A percentile compares a stretch with the other conserved stretches of the same genome.
phyloP scores from a whole-genome alignment of 1,284 basidiomycete species.

The Hypsizygus ulmarius region DNA sequence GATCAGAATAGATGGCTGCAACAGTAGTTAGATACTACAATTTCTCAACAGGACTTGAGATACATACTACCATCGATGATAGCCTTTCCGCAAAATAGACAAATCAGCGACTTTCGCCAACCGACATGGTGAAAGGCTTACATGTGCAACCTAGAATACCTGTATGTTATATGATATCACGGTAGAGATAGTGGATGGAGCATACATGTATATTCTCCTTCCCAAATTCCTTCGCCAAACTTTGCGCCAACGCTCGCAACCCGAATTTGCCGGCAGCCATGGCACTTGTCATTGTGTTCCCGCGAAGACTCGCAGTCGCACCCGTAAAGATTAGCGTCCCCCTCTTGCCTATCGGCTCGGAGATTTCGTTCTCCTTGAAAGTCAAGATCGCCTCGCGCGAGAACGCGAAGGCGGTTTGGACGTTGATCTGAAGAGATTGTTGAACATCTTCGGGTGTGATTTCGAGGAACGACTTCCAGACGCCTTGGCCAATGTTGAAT shows the following conservation, averaged over 20 bases:
- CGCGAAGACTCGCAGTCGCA: conserved; percentile 67
- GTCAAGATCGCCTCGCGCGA: conserved; percentile 58
- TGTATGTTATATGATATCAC: not conserved
- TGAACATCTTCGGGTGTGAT: conserved; percentile 59
- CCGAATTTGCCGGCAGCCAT: conserved; percentile 73
- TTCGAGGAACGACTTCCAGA: conserved; percentile 70
- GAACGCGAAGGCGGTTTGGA: conserved; percentile 68
- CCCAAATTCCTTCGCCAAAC: conserved; percentile 77
- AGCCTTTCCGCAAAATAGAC: conserved; percentile 33
- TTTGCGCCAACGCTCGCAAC: conserved; percentile 66
- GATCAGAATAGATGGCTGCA: conserved; percentile 49
- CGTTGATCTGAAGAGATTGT: conserved; percentile 47
- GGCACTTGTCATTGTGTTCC: conserved; percentile 61
- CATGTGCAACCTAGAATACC: conserved; percentile 52
- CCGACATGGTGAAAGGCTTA: conserved; percentile 32
- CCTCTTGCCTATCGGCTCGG: conserved; percentile 41
- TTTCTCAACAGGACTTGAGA: too few relatives aligned
- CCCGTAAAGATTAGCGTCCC: conserved; percentile 79
- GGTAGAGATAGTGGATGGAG: not conserved
- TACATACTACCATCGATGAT: conserved; percentile 57
- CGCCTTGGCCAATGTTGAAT: conserved; percentile 58
- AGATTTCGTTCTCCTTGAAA: conserved; percentile 60
- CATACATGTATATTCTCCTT: conserved; percentile 75
- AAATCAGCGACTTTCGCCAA: not conserved
- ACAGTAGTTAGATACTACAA: not conserved